These are phyloP conservation scores for Microdochium paspali DNA, from an alignment of 2,329 filamentous ascomycete species.

Conservation along the genomic window DNA sequence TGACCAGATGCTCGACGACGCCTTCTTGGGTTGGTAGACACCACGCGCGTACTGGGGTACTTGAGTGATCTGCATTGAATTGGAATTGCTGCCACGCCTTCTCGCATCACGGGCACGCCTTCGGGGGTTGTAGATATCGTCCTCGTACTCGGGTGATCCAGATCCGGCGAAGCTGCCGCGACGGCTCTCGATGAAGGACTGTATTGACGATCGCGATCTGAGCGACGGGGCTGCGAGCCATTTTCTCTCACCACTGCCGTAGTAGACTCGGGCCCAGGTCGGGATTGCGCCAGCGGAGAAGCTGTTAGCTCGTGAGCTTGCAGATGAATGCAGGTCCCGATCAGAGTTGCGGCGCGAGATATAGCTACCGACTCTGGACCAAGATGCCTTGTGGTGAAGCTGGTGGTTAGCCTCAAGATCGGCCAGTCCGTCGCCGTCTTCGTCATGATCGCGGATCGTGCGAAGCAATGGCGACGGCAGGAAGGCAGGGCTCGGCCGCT, in stretches of 20 bases:
- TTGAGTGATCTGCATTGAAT: conserved; percentile 35
- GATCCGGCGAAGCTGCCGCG: conserved; percentile 30
- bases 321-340: conserved; percentile 40
- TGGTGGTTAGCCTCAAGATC: conserved; percentile 45
- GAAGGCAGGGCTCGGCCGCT: conserved; percentile 31
- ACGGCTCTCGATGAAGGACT: conserved; percentile 30
- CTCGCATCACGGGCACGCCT: conserved; percentile 18
- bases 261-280: conserved; percentile 56
- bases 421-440: conserved; percentile 54
- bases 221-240: conserved; percentile 39
- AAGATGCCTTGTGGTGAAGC: conserved; percentile 34
- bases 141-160: conserved; percentile 39
- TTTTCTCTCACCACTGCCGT: conserved; percentile 54
- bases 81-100: conserved; percentile 19
- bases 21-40: conserved; percentile 27
- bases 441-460: conserved; percentile 49
- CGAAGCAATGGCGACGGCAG: conserved; percentile 21
- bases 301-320: conserved; percentile 37
- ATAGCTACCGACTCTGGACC: conserved; percentile 41
- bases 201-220: conserved; percentile 20
- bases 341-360: conserved; percentile 40
- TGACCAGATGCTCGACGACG: conserved; percentile 58
- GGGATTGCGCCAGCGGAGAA: conserved; percentile 36
- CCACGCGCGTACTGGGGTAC: conserved; percentile 15
- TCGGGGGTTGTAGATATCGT: conserved; percentile 18